A percentile compares a stretch with the other conserved stretches of the same genome.
These are phyloP conservation scores for Arthrobotrys entomopaga DNA, from an alignment of 2,329 filamentous ascomycete species.

Conservation along the genomic window DNA sequence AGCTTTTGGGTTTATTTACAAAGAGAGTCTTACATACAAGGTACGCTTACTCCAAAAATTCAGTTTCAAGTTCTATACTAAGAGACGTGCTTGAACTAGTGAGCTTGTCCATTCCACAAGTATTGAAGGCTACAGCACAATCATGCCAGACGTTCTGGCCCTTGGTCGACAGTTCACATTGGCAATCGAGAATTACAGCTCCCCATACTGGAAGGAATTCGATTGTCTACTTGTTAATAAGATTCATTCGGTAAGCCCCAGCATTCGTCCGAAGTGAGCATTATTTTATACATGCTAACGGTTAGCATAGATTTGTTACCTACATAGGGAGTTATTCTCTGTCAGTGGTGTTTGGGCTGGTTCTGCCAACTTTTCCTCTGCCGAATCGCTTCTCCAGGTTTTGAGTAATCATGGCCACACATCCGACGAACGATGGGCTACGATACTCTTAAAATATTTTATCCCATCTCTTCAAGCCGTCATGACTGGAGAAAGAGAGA, in stretches of 20 bases:
- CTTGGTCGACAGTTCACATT: slow-evolving; percentile 28
- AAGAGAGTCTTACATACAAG: slow-evolving; percentile 24
- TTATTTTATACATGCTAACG: background rate
- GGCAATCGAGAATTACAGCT: slow-evolving; percentile 16
- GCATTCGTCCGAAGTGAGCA: background rate
- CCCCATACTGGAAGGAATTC: slow-evolving; percentile 22
- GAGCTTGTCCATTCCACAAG: slow-evolving; percentile 31
- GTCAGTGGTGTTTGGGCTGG: background rate
- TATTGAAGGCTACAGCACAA: slow-evolving; percentile 38
- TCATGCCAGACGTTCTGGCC: slow-evolving; percentile 30
- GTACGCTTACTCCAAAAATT: background rate
- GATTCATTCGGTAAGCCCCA: slow-evolving; percentile 22
- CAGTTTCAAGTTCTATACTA: background rate
- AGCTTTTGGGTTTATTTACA: slow-evolving; percentile 16
- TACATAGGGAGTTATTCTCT: slow-evolving; percentile 29
- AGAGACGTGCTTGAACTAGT: slow-evolving; percentile 13
- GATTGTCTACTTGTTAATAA: slow-evolving; percentile 21
- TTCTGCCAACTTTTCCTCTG: background rate
- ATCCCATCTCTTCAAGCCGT: slow-evolving; percentile 59
- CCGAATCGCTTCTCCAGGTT: slow-evolving; percentile 10
- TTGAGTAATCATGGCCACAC: slow-evolving; percentile 9
- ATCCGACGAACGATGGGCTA: slow-evolving; percentile 40
- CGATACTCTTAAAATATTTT: slow-evolving; percentile 61
- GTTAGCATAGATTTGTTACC: slow-evolving; percentile 27
- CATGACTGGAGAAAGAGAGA: slow-evolving; percentile 56